A percentile compares a stretch with the other conserved stretches of the same genome.
Conservation (phyloP, 2,329 filamentous ascomycete species). For the Colletotrichum chrysophilum region DNA sequence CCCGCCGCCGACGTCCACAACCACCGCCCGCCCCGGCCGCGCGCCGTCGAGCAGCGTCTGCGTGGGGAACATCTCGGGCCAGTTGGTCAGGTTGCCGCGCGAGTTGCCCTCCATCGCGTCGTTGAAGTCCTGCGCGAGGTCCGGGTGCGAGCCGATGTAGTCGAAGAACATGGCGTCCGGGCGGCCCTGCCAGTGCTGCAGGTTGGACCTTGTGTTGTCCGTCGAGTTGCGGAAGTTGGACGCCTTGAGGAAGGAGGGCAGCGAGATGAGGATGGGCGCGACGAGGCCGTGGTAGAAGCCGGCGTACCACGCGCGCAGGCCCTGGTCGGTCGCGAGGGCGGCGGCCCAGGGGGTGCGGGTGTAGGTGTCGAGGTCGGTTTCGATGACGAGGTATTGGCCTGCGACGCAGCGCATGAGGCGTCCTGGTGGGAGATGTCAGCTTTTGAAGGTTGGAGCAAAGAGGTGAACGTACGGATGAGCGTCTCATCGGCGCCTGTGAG, state of each 20-base stretch:
- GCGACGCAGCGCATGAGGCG: slow-evolving; percentile 40
- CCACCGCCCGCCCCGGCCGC: slow-evolving; percentile 31
- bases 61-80: slow-evolving; percentile 31
- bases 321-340: slow-evolving; percentile 30
- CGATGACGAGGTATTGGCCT: slow-evolving; percentile 37
- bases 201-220: slow-evolving; percentile 34
- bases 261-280: slow-evolving; percentile 31
- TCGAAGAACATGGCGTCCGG: slow-evolving; percentile 33
- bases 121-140: slow-evolving; percentile 35
- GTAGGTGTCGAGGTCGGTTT: slow-evolving; percentile 38
- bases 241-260: slow-evolving; percentile 36
- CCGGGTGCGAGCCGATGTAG: slow-evolving; percentile 32
- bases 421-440: slow-evolving; percentile 18
- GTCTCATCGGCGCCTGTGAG: slow-evolving; percentile 36
- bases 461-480: slow-evolving; percentile 37
- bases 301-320: slow-evolving; percentile 35
- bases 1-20: slow-evolving; percentile 40
- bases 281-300: slow-evolving; percentile 37
- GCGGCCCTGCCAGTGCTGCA: slow-evolving; percentile 34
- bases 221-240: slow-evolving; percentile 38
- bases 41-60: slow-evolving; percentile 29
- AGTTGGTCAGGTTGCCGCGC: slow-evolving; percentile 40
- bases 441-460: too few relatives aligned
- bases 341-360: slow-evolving; percentile 36
- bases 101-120: slow-evolving; percentile 43